Conservation (phyloP, 805 yeast genomes). For the Lipomyces sp. region DNA sequence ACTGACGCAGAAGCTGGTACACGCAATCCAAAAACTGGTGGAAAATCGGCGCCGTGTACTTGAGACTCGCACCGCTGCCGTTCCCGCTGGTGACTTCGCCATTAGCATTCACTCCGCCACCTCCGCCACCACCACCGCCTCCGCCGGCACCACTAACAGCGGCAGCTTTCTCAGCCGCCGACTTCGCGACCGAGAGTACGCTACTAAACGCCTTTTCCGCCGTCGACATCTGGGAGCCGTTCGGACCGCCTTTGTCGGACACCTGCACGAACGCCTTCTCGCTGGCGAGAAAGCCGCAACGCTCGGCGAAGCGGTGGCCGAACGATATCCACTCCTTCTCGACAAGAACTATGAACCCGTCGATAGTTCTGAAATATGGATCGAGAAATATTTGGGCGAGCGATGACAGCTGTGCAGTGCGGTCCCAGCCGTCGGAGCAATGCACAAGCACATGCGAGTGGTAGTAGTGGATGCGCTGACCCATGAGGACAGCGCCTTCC, state of each 20-base stretch:
- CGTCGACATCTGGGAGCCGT: slow-evolving; percentile 36
- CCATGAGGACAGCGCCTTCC: slow-evolving; percentile 71
- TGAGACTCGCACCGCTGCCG: slow-evolving; percentile 31
- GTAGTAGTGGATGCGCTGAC: slow-evolving; percentile 77
- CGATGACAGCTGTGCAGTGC: slow-evolving; percentile 87
- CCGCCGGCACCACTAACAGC: slow-evolving; percentile 8
- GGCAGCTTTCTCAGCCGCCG: slow-evolving; percentile 19
- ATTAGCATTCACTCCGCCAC: neutral
- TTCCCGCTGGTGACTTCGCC: slow-evolving; percentile 13
- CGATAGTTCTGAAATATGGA: slow-evolving; percentile 81
- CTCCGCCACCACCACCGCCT: slow-evolving; percentile 3
- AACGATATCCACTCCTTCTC: slow-evolving; percentile 96
- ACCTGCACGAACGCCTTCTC: slow-evolving; percentile 40
- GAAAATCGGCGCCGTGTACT: slow-evolving; percentile 82
- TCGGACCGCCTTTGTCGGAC: slow-evolving; percentile 22
- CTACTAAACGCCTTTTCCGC: slow-evolving; percentile 48
- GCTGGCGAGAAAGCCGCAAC: slow-evolving; percentile 70
- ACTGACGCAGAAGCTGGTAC: slow-evolving; percentile 70
- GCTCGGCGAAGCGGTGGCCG: slow-evolving; percentile 83
- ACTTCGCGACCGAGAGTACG: slow-evolving; percentile 45
- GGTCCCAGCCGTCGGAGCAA: slow-evolving; percentile 98
- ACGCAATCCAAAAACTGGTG: slow-evolving; percentile 92
- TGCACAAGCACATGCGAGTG: slow-evolving; percentile 81
- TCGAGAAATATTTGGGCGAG: slow-evolving; percentile 83
- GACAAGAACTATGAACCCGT: slow-evolving; percentile 79